Base-by-base conservation (phyloP, 805 yeast species). In the Yarrowia deformans region DNA sequence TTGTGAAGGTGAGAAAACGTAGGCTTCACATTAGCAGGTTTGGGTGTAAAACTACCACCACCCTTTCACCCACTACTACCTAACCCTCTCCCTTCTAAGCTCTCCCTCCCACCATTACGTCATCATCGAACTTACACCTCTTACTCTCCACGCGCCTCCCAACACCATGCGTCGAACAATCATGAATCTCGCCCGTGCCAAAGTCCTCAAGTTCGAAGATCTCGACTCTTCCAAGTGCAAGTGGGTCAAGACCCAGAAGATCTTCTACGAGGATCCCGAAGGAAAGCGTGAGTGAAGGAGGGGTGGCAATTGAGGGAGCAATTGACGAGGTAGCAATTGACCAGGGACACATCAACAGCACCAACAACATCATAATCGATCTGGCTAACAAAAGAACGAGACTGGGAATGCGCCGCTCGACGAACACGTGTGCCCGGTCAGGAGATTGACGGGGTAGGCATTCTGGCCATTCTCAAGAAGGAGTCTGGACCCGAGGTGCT, bases 321-420 rank as follows among this genome's bases (percentile, higher is more conserved):
- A 34, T 34, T 34, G 37, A 34, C 10, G 37, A 23, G 29, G 29
- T 23, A 23, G 29, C 29, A 23, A 23, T 23, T 23, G 29, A 23
- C 3, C 29, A 23, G 29, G 29, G 29, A 23, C 29, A 23, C 29
- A 23, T 23, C 29, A 23, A 23, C 29, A 23, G 4, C 29, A 23
- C 4, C 29, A 23, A 23, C 29, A 23, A 2, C 29, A 23, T 23
- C 29, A 4, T 23, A 23, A 4, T 2, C 29, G 29, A 23, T 23
- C 29, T 9, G 37, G n/a, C 66, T 60, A 60, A 60, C 66, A 3
- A 19, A 19, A 76, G 77, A 76, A 16, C 84, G 98, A 49, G 89
- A 87, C 66, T 94, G 98, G 98, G 99, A 94, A 78, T 88, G 88
- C 85, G 96, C 97, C 3, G 85, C 90, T 1, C 83, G 97, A 71